These are phyloP conservation scores for Pythium vanterpoolii DNA, from an alignment of 352 stramenopile species.

Conservation along the genomic window DNA sequence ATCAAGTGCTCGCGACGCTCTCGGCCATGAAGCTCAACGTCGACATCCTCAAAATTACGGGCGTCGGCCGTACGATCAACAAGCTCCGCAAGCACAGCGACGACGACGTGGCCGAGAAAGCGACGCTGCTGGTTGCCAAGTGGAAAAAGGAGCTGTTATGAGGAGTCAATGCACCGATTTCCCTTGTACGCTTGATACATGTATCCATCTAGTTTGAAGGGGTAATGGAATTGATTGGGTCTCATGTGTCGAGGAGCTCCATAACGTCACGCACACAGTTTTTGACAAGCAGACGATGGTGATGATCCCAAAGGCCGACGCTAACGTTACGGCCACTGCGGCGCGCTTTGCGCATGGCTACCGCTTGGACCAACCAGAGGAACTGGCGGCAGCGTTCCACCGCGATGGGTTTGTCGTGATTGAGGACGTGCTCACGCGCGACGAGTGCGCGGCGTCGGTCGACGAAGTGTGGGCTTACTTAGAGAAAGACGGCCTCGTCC, in stretches of 20 bases:
- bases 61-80: constrained; percentile 80
- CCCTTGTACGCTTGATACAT: background rate
- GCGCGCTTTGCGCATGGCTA: constrained; percentile 24
- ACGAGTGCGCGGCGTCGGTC: constrained; percentile 32
- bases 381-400: constrained; percentile 35
- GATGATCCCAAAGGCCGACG: background rate
- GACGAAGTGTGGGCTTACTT: constrained; percentile 48
- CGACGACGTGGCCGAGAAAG: constrained; percentile 57
- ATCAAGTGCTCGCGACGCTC: constrained; percentile 69
- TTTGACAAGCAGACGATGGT: background rate
- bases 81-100: constrained; percentile 79
- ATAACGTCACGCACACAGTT: too few relatives aligned
- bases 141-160: constrained; percentile 86
- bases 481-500: constrained; percentile 38
- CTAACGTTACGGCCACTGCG: background rate
- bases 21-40: constrained; percentile 68
- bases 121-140: constrained; percentile 71
- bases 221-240: constrained; percentile 19
- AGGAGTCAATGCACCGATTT: constrained; percentile 1
- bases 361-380: constrained; percentile 27
- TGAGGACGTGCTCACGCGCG: constrained; percentile 32
- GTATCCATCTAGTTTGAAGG: constrained; percentile 24
- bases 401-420: constrained; percentile 46
- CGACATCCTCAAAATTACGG: constrained; percentile 81
- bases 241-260: background rate